Evolutionary conservation across 2,329 filamentous ascomycete species (phyloP), one percentile per base, ranked within the genome.

Genomic region (Grosmannia clavigera): DNA sequence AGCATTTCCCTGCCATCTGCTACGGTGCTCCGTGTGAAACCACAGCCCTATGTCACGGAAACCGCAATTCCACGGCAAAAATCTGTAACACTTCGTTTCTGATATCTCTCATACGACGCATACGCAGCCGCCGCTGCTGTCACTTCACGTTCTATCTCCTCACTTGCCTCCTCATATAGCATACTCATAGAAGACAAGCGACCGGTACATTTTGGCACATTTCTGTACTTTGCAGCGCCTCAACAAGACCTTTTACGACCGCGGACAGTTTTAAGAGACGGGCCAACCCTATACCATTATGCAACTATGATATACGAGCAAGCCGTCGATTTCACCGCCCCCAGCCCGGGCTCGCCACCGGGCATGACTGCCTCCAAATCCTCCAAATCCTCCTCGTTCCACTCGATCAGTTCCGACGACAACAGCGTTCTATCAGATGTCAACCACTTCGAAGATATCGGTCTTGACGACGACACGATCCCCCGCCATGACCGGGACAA

Each of bases 371-470:
- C 77, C 66, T 95, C 90, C 62, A 95, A 92, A 73, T 94, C 90
- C 64, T 95, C 90, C 65, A 95, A 94, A 73, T 91, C 90, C 33
- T 95, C 90, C 5, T 95, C 90, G 57, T 88, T 92, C 68, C 87
- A 86, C 66, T 95, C 91, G 46, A 85, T 87, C 60, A 85, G 82
- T 63, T 87, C 85, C 67, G 87, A 90, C 67, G 88, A 89, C 66
- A 84, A 86, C 68, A 82, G 80, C 65, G 80, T 84, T 57, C 76
- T 88, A 54, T 80, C 84, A 58, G 89, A 95, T 69, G 82, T 87
- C 61, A 85, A 84, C 64, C 85, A 96, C 71, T 96, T 96, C 68
- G 92, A 97, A 71, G 92, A 96, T 65, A 96, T 96, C 70, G 90
- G 88, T 14, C 82, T 97, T 35, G 84, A 90, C 66, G 85, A 91